phyloP scores from a whole-genome alignment of 2,329 filamentous ascomycete genomes.

The Colletotrichum theobromicola region DNA sequence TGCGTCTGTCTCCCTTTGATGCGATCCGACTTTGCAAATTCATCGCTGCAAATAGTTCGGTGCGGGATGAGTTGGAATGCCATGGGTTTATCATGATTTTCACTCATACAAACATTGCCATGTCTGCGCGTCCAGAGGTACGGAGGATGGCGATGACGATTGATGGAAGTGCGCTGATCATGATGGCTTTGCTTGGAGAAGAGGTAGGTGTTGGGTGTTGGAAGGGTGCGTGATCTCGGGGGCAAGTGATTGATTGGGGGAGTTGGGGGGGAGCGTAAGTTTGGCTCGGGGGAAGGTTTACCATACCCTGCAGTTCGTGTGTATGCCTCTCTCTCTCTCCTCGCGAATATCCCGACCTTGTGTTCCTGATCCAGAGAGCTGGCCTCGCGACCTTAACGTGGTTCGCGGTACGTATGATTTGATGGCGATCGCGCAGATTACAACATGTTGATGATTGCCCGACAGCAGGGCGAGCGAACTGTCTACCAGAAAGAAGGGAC shows the following conservation, averaged over 20 bases:
- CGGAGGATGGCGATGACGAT: background rate
- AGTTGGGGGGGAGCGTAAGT: background rate
- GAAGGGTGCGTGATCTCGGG: background rate
- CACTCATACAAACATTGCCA: constrained; percentile 18
- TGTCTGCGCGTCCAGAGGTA: constrained; percentile 8
- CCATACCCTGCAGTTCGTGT: constrained; percentile 21
- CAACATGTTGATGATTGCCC: constrained; percentile 16
- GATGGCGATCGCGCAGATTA: constrained; percentile 16
- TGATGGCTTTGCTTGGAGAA: background rate
- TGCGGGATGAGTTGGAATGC: constrained; percentile 16
- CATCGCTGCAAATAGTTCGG: constrained; percentile 19
- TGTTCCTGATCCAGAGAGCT: background rate
- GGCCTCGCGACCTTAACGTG: constrained; percentile 18
- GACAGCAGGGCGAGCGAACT: background rate
- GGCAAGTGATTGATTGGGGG: background rate
- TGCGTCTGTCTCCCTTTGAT: constrained; percentile 2
- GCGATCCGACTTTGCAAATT: constrained; percentile 22
- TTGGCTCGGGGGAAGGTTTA: constrained; percentile 17
- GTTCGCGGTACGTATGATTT: constrained; percentile 10
- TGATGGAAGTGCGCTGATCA: background rate
- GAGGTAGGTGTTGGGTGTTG: background rate
- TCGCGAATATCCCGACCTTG: background rate
- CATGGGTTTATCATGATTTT: constrained; percentile 20
- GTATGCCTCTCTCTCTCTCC: background rate
- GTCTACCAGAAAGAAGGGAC: constrained; percentile 16